Evolutionary conservation across 176 grass and related monocot genomes (phyloP), one percentile per base, ranked within the genome.

Genomic region (Oryza coarctata): DNA sequence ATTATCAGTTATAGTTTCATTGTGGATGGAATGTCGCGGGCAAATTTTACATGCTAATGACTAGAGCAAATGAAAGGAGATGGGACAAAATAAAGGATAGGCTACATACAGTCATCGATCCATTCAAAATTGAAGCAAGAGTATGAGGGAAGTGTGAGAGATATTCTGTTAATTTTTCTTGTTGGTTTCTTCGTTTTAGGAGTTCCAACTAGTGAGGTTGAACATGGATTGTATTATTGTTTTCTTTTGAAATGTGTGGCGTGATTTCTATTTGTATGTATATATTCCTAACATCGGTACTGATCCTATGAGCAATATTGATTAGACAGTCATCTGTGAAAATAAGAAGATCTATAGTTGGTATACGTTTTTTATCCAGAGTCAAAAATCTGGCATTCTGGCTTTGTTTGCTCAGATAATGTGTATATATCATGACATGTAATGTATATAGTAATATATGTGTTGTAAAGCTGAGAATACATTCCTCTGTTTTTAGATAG

Each of bases 71-170:
- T 31, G 93, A 99, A 77, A 91, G 93, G 77, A 95, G 96, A 94
- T 99, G 96, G 96, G 93, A 85, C 26, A 95, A 95, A 67, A 99
- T 99, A 91, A 95, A 95, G 85, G 93, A 99, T 38, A 92, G 78
- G 69, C 86, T 99, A 81, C 93, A 90, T 33, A 86, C 83, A 9
- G 86, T 95, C 31, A 11, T 99, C 0, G 87, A 95, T 28, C 94
- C 96, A 3, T 95, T 99, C 73, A 99, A 88, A 86, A 88, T 94
- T 9, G 89, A 95, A 83, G 65, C 77, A 35, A 95, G 86, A 86
- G 66, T 84, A 64, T 78, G 64, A 91, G 66, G 61, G 73, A 20
- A 13, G 38, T 55, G 12, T 9, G 4, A 14, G 26, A 33, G 25
- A 33, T 72, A 1, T 14, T 50, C 0, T 49, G 27, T 9, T 82